Conservation (phyloP, 192 early-diverging fungal genomes). For the Backusella liffmaniae region DNA sequence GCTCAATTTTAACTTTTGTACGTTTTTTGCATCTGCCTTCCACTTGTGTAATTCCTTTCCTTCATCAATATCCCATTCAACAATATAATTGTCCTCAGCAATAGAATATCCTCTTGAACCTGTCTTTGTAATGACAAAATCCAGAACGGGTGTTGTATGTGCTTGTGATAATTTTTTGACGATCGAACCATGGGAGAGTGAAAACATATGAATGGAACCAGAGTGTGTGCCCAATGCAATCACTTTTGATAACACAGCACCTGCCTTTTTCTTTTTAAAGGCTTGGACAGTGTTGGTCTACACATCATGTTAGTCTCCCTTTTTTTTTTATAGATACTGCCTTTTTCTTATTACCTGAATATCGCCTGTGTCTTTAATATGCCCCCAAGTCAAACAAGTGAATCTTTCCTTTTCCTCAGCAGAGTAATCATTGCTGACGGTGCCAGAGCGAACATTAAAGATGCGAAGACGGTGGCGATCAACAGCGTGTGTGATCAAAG, state of each 20-base stretch:
- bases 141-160: slow-evolving; percentile 45
- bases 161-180: slow-evolving; percentile 37
- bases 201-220: slow-evolving; percentile 50
- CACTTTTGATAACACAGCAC: slow-evolving; percentile 29
- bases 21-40: slow-evolving; percentile 48
- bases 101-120: slow-evolving; percentile 50
- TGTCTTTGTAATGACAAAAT: slow-evolving; percentile 47
- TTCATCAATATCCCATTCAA: slow-evolving; percentile 56
- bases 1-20: slow-evolving; percentile 46
- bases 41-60: slow-evolving; percentile 43
- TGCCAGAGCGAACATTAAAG: slow-evolving; percentile 51
- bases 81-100: slow-evolving; percentile 47
- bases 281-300: neutral
- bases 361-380: slow-evolving; percentile 32
- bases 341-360: slow-evolving; percentile 16
- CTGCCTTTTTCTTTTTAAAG: slow-evolving; percentile 37
- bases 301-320: no score
- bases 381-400: slow-evolving; percentile 53
- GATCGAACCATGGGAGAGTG: slow-evolving; percentile 44
- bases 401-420: slow-evolving; percentile 49
- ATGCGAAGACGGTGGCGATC: slow-evolving; percentile 56
- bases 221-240: slow-evolving; percentile 51
- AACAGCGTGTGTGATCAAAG: slow-evolving; percentile 52
- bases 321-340: no score
- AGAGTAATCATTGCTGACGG: slow-evolving; percentile 49